Base-by-base conservation (phyloP, 495 filamentous ascomycete species). In the Massariosphaeria phaeospora region DNA sequence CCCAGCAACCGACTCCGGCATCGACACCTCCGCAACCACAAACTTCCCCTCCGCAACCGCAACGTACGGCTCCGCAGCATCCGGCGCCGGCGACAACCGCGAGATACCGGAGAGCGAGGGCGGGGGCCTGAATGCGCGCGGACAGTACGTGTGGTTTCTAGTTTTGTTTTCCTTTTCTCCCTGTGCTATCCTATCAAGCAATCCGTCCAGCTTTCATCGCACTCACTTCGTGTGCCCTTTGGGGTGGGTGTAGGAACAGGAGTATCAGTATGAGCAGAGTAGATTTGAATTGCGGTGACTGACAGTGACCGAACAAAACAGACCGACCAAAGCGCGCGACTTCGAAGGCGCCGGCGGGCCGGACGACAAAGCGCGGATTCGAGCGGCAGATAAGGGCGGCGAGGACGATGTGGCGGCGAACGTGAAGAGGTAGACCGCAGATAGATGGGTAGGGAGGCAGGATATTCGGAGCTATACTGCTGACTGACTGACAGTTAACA, bases 61-160 rank as follows among this genome's bases (percentile, higher is more conserved):
- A 15, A 72, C 67, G 38, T 75, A 76, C 47, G 78, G 78, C 36
- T 69, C 71, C 47, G 72, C 67, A 8, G 71, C 75, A 5, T 71
- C 67, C 10, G 71, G 73, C 18, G 70, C 70, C 4, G 77, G 77
- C 10, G 76, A 76, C 55, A 76, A 80, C 50, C 68, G 75, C 46
- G 77, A 75, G 57, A 77, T 81, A 18, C 76, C 76, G 3, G 67
- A 72, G 34, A 67, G 70, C 15, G 76, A 82, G 59, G 77, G 79
- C 17, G 79, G 78, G 5, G 70, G 63, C 30, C 63, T 73, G 23
- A 71, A 70, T n/a, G n/a, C n/a, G n/a, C n/a, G n/a, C n/a, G n/a
- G n/a, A n/a, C n/a, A n/a, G n/a, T n/a, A n/a, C n/a, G n/a, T n/a
- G n/a, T n/a, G n/a, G n/a, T n/a, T n/a, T n/a, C n/a, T n/a, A n/a